These are phyloP conservation scores for Stephanodiscus minutulus DNA, from an alignment of 108 stramenopile species.

Conservation along the genomic window DNA sequence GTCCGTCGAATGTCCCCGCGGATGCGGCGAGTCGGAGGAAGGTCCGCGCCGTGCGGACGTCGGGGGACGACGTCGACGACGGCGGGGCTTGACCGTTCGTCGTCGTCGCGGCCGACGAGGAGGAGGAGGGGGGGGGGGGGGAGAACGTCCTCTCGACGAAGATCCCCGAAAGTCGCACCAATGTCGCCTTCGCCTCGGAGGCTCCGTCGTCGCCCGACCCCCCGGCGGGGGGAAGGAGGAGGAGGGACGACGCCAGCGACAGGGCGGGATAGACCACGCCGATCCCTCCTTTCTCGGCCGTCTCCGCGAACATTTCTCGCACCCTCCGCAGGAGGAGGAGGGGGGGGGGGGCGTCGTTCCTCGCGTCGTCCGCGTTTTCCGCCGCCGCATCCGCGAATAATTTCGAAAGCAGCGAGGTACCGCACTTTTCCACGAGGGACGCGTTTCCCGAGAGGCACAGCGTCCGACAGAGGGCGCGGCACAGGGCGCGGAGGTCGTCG, in stretches of 20 bases:
- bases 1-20: slow-evolving; percentile 18
- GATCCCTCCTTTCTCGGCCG: slow-evolving; percentile 2
- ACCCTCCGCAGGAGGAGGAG: too few relatives aligned
- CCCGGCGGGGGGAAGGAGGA: not conserved
- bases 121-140: too few relatives aligned
- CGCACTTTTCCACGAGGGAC: not conserved
- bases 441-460: slow-evolving; percentile 7
- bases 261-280: slow-evolving; percentile 19
- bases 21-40: slow-evolving; percentile 9
- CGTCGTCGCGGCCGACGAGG: too few relatives aligned
- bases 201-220: too few relatives aligned
- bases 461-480: slow-evolving; percentile 21
- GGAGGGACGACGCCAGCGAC: slow-evolving; percentile 22
- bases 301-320: slow-evolving; percentile 5
- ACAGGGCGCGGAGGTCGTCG: slow-evolving; percentile 13
- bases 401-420: not conserved
- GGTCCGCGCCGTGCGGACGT: slow-evolving; percentile 6
- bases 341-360: too few relatives aligned
- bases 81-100: slow-evolving; percentile 1
- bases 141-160: not conserved
- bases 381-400: too few relatives aligned
- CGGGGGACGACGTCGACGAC: slow-evolving; percentile 13
- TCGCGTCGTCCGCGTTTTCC: too few relatives aligned
- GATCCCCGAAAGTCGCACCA: not conserved
- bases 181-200: not conserved